Base-by-base conservation (phyloP, 2,329 filamentous ascomycete genomes). In the Coccinonectria pachysandricola region DNA sequence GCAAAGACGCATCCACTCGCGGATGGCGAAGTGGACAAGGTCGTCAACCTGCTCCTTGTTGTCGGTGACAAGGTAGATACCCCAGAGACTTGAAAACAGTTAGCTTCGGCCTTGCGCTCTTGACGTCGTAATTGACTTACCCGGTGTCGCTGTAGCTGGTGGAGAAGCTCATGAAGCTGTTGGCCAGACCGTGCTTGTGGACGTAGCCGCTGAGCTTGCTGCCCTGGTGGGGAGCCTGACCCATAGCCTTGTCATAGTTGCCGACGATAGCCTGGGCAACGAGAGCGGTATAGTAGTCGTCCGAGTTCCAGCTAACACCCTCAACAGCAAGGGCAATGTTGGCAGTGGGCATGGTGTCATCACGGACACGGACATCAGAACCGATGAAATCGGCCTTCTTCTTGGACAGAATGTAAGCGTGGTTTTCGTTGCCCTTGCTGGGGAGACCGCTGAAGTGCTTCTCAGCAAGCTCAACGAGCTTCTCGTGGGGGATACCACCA, bases 111-210 rank as follows among this genome's bases (percentile, higher is more conserved):
- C n/a, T 10, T 12, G 11, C 11, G 15, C 8, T 6, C 8, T 21
- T 19, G 9, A n/a, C 9, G 12, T 28, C 26, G 15, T 17, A 27
- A 11, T 14, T 21, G 26, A 57, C 78, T 62, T 75, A 94, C 86
- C 87, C 91, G 57, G 91, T 98, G 61, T 98, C 91, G 55, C 87
- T 96, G 68, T 98, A 98, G 71, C 85, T 94, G 45, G 91, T 98
- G 43, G 87, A 95, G 69, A 98, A 98, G 69, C 84, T 93, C 92
- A 98, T 98, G 74, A 95, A 98, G 75, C 87, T 95, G 71, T 94
- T 98, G 61, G 91, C 91, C 37, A 98, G 75, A 59, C 87, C 79
- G 65, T 96, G 76, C 64, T 93, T 79, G 71, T 92, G 83, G 45
- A 98, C 79, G 52, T 91, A 85, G 42, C 80, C 78, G 69, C 85